These are phyloP conservation scores for Suillus luteus DNA, from an alignment of 768 basidiomycete species.

Conservation along the genomic window DNA sequence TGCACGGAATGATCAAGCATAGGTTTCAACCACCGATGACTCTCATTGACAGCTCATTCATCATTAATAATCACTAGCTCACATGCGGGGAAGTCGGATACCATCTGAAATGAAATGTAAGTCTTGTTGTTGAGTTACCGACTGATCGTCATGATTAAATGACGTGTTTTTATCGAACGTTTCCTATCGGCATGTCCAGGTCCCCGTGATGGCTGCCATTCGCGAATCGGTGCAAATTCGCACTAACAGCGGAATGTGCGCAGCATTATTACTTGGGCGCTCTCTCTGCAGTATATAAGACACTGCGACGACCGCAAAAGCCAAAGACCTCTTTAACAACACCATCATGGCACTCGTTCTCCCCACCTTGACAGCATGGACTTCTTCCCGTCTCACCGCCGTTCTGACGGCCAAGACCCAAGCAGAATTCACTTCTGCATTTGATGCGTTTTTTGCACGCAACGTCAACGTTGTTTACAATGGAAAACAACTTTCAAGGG, in stretches of 20 bases:
- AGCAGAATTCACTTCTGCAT: slow-evolving; percentile 36
- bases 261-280: neutral
- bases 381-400: slow-evolving; percentile 39
- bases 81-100: neutral
- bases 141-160: neutral
- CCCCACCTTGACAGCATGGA: slow-evolving; percentile 45
- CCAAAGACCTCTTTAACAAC: neutral
- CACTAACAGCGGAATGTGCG: neutral
- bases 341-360: slow-evolving; percentile 35
- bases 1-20: neutral
- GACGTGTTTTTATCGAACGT: neutral
- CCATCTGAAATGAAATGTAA: neutral
- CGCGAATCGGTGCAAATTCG: neutral
- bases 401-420: slow-evolving; percentile 41
- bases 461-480: slow-evolving; percentile 43
- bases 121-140: neutral
- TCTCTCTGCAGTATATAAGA: slow-evolving; percentile 1
- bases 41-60: neutral
- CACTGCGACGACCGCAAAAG: no score
- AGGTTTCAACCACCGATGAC: neutral
- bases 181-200: neutral
- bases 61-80: neutral
- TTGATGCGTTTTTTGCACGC: slow-evolving; percentile 43
- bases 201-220: neutral
- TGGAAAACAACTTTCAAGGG: slow-evolving; percentile 39